Evolutionary conservation across 2,329 filamentous ascomycete species (phyloP).

Genomic region (Mollisiaceae sp.): DNA sequence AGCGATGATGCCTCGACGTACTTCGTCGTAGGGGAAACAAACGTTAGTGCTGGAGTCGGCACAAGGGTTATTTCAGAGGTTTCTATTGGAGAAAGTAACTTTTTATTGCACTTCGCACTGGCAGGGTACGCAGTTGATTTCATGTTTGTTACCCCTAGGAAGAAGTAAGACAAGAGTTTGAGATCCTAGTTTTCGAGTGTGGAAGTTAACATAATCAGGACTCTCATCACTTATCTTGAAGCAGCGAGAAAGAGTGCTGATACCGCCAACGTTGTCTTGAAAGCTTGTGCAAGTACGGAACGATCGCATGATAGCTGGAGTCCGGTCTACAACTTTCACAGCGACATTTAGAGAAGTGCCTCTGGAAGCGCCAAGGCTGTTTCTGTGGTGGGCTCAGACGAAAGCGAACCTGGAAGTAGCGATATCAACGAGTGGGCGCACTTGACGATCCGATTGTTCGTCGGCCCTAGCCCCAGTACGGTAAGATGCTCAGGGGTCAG

Average conservation of each 20-base stretch:
- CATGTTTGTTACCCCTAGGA: too few species aligned
- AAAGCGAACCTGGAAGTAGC: not conserved
- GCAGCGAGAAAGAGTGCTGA: not conserved
- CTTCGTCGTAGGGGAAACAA: too few species aligned
- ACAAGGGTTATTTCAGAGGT: too few species aligned
- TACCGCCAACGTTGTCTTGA: not conserved
- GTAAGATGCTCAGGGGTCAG: too few species aligned
- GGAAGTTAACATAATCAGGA: too few species aligned
- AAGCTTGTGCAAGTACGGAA: not conserved
- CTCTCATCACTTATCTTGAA: not conserved
- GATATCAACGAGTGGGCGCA: not conserved
- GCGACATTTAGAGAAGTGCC: not conserved
- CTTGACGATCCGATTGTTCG: slow-evolving; percentile 1
- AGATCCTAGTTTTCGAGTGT: too few species aligned
- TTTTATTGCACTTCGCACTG: too few species aligned
- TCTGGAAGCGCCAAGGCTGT: not conserved
- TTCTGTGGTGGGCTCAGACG: not conserved
- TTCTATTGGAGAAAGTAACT: too few species aligned
- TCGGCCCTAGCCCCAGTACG: not conserved
- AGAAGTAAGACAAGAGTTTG: too few species aligned
- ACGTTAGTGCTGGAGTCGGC: too few species aligned
- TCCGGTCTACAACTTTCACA: slow-evolving; percentile 3
- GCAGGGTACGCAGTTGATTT: too few species aligned
- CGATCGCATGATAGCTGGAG: not conserved
- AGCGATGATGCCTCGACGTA: not conserved